Conservation (phyloP, 495 filamentous ascomycete genomes). For the Viridothelium virens region DNA sequence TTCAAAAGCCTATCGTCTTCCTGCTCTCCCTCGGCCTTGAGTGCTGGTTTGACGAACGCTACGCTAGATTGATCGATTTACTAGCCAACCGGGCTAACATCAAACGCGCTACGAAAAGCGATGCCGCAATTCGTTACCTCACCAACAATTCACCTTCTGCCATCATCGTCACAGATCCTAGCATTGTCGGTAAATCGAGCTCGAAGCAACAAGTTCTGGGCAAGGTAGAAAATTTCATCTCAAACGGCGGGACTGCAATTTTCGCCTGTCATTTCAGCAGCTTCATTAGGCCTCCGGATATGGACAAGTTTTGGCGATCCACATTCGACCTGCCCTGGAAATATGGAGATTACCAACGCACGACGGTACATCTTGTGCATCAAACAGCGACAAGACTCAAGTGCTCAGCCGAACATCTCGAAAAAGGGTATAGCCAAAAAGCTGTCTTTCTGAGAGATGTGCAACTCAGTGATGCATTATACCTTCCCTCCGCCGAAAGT, state of each 20-base stretch:
- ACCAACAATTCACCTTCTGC: slow-evolving; percentile 2
- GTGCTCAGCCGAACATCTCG: background rate
- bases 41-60: slow-evolving; percentile 1
- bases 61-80: background rate
- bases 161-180: background rate
- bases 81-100: background rate
- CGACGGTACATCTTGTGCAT: background rate
- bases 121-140: background rate
- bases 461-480: background rate
- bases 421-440: background rate
- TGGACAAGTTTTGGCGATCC: background rate
- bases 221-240: background rate
- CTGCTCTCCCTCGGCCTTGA: background rate
- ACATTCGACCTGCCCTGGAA: background rate
- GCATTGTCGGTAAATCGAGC: background rate
- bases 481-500: background rate
- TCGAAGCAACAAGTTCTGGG: background rate
- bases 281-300: slow-evolving; percentile 3
- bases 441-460: background rate
- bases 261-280: background rate
- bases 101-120: background rate
- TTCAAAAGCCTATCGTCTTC: background rate
- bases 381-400: background rate
- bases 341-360: slow-evolving; percentile 2
- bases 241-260: background rate